Base-by-base conservation (phyloP, 1,284 basidiomycete genomes). In the Microbotryomycetes sp. region DNA sequence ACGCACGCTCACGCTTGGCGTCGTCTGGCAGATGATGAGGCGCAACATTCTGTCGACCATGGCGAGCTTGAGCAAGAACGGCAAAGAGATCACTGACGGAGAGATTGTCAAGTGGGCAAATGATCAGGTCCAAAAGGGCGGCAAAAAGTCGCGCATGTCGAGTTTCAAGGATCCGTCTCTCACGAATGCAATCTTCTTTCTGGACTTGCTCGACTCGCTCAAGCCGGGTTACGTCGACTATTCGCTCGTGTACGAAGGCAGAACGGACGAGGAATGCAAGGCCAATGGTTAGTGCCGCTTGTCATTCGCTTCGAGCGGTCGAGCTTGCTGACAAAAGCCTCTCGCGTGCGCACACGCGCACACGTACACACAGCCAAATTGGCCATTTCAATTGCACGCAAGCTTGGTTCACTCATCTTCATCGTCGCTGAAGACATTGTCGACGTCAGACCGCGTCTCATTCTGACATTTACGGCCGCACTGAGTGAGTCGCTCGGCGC, bases 31-130 rank as follows among this genome's bases (percentile, higher is more conserved):
- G 75, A 79, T 97, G 62, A 97, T 97, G 94, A 50, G 76, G 60
- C 78, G 94, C 79, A 94, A 87, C 76, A 97, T 99, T 73, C 86
- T 86, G 47, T 89, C 92, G 76, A 98, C 93, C 1, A 83, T 98
- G 46, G 85, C 85, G 30, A 82, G 83, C 4, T 81, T 97, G 18
- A 85, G 84, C 24, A 85, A 85, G 74, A 81, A 83, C 47, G 91
- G 91, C 0, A 81, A 84, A 2, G 86, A 87, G 1, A 86, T 97
- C 59, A 88, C 85, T 56, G 96, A 99, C 73, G 84, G 82, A 26
- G 92, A 98, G 74, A 96, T 98, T 76, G 85, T 98, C 59, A 87
- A 84, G 70, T 98, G 94, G 96, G 93, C 94, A 0, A 97, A 97
- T 76, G 80, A 86, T 27, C 89, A 86, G 2, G 93, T 90, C 18